Conservation (phyloP, 352 stramenopile genomes). For the Phytophthora sojae region DNA sequence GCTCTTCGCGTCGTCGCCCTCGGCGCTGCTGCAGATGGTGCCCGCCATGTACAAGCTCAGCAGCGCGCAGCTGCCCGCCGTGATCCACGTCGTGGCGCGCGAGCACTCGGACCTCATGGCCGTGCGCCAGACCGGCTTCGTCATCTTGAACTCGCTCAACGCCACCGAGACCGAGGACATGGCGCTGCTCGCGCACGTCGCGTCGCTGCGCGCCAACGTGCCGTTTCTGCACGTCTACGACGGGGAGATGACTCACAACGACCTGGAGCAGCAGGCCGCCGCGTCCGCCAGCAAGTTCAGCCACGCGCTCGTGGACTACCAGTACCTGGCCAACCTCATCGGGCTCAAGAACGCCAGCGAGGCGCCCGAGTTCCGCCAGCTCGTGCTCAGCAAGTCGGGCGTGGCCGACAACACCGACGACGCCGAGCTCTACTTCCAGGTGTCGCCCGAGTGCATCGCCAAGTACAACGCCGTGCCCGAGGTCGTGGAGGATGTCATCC, state of each 20-base stretch:
- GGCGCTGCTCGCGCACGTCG: conserved; percentile 90
- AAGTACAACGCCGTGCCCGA: conserved; percentile 76
- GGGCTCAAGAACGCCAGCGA: conserved; percentile 56
- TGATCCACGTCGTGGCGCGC: conserved; percentile 92
- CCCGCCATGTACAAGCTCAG: conserved; percentile 96
- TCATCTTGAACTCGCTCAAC: conserved; percentile 89
- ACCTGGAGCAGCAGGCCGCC: conserved; percentile 62
- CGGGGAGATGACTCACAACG: conserved; percentile 91
- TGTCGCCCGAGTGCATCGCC: conserved; percentile 86
- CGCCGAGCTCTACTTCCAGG: conserved; percentile 93
- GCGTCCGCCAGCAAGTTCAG: conserved; percentile 61
- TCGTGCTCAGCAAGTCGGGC: conserved; percentile 64
- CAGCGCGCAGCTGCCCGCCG: conserved; percentile 79
- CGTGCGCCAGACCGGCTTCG: conserved; percentile 89
- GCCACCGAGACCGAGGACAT: conserved; percentile 93
- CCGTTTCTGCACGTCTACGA: conserved; percentile 96
- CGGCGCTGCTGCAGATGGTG: conserved; percentile 91
- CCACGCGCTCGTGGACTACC: conserved; percentile 72
- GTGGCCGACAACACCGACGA: conserved; percentile 62
- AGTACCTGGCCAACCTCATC: conserved; percentile 74
- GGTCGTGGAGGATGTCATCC: conserved; percentile 83
- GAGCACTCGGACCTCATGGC: conserved; percentile 95
- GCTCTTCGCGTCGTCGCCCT: conserved; percentile 90
- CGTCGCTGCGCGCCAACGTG: conserved; percentile 89
- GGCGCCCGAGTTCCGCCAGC: conserved; percentile 65